Evolutionary conservation across 2,329 filamentous ascomycete genomes (phyloP).

Genomic region (Mycosphaerella sp.): DNA sequence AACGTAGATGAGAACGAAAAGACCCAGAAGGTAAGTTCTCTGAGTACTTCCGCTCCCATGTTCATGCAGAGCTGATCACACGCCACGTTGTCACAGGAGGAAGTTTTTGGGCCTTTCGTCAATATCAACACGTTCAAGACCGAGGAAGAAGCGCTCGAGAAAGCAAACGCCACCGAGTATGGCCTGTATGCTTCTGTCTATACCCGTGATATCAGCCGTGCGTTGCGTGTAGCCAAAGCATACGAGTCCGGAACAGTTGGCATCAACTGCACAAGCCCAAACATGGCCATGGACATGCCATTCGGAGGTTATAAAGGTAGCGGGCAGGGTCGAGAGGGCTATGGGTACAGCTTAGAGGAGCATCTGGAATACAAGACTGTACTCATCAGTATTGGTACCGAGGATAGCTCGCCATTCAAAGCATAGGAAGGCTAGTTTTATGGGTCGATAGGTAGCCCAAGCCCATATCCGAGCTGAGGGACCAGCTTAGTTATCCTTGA

Average conservation of each 20-base stretch:
- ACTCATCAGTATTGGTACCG: conserved; percentile 21
- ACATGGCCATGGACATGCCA: conserved; percentile 33
- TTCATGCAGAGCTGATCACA: not conserved
- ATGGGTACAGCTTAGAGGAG: conserved; percentile 19
- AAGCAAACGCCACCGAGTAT: conserved; percentile 36
- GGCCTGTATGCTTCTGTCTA: conserved; percentile 36
- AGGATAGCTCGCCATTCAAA: not conserved
- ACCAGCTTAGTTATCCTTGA: too few relatives aligned
- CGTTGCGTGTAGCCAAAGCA: conserved; percentile 37
- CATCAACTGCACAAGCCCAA: conserved; percentile 38
- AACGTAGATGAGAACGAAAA: conserved; percentile 38
- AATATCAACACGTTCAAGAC: conserved; percentile 35
- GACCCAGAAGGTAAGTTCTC: conserved; percentile 29
- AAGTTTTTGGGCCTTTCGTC: conserved; percentile 38
- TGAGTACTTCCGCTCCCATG: fast-evolving
- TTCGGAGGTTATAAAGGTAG: conserved; percentile 39
- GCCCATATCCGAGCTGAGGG: too few relatives aligned
- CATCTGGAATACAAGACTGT: conserved; percentile 24
- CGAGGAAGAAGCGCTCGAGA: conserved; percentile 33
- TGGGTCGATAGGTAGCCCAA: too few relatives aligned
- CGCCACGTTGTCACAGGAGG: conserved; percentile 19
- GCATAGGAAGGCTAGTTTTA: too few relatives aligned
- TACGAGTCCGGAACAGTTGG: conserved; percentile 38
- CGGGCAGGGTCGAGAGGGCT: conserved; percentile 24
- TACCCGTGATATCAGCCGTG: conserved; percentile 35